phyloP scores from a whole-genome alignment of 2,329 filamentous ascomycete genomes.

The Samsoniella hepiali region DNA sequence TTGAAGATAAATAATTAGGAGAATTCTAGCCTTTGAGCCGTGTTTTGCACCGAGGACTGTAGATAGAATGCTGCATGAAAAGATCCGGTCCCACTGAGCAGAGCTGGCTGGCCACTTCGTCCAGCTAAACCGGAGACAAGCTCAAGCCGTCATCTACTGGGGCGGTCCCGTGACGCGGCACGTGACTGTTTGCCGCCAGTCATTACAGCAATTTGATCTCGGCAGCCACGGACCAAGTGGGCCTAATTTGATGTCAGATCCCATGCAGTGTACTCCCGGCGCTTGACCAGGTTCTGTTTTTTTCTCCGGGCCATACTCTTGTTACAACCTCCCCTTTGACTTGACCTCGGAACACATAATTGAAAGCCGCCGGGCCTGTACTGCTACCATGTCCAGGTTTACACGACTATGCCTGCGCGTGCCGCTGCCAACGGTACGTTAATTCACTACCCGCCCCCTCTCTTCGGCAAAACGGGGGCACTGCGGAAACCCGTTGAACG shows the following conservation, averaged over 20 bases:
- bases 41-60: neutral
- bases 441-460: neutral
- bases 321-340: neutral
- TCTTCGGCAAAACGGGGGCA: slow-evolving; percentile 8
- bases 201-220: slow-evolving; percentile 10
- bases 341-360: neutral
- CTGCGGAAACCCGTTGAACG: neutral
- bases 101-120: neutral
- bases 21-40: neutral
- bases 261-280: slow-evolving; percentile 7
- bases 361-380: neutral
- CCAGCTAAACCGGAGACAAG: neutral
- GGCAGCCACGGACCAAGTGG: slow-evolving; percentile 19
- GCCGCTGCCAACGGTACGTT: slow-evolving; percentile 40
- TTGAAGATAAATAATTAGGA: neutral
- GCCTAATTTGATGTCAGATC: slow-evolving; percentile 18
- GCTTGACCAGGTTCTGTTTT: slow-evolving; percentile 11
- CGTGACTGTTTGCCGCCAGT: neutral
- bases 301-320: slow-evolving; percentile 8
- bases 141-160: neutral
- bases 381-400: slow-evolving; percentile 17
- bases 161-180: neutral
- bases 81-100: slow-evolving; percentile 8
- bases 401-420: slow-evolving; percentile 38
- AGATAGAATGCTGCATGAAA: neutral